phyloP scores from a whole-genome alignment of 495 filamentous ascomycete genomes.

The Aspergillus funiculosus region DNA sequence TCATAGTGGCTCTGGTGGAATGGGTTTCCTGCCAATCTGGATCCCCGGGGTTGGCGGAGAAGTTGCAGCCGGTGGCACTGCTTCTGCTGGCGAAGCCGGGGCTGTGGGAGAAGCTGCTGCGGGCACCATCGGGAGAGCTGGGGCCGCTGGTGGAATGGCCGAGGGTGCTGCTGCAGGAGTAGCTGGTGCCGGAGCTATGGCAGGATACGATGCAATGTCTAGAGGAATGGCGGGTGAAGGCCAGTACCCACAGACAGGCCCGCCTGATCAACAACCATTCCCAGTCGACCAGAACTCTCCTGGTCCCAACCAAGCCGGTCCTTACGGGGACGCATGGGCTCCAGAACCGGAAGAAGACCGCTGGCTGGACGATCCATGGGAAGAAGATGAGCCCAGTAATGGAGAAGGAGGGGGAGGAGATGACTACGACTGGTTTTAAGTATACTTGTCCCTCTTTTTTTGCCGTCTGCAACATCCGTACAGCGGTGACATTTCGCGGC shows the following conservation, averaged over 20 bases:
- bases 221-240: conserved; percentile 32
- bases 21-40: conserved; percentile 55
- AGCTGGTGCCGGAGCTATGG: conserved; percentile 54
- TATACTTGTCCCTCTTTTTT: neutral
- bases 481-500: conserved; percentile 8
- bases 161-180: conserved; percentile 39
- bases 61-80: conserved; percentile 41
- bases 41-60: conserved; percentile 50
- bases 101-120: conserved; percentile 39
- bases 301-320: conserved; percentile 11
- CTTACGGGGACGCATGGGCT: conserved; percentile 28
- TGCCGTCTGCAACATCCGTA: neutral
- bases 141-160: conserved; percentile 35
- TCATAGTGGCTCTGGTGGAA: conserved; percentile 44
- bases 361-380: conserved; percentile 41
- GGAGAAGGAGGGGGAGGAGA: conserved; percentile 33
- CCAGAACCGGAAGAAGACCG: conserved; percentile 31
- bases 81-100: conserved; percentile 35
- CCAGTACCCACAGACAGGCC: conserved; percentile 12
- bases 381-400: conserved; percentile 9
- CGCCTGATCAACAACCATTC: conserved; percentile 21
- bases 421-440: conserved; percentile 33
- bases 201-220: conserved; percentile 61
- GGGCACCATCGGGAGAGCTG: conserved; percentile 30
- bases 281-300: conserved; percentile 17